Percentiles rank a stretch among this genome's conserved stretches.
Evolutionary conservation across 257 asterid genomes (phyloP).

Genomic region (Solanum bulbocastanum): DNA sequence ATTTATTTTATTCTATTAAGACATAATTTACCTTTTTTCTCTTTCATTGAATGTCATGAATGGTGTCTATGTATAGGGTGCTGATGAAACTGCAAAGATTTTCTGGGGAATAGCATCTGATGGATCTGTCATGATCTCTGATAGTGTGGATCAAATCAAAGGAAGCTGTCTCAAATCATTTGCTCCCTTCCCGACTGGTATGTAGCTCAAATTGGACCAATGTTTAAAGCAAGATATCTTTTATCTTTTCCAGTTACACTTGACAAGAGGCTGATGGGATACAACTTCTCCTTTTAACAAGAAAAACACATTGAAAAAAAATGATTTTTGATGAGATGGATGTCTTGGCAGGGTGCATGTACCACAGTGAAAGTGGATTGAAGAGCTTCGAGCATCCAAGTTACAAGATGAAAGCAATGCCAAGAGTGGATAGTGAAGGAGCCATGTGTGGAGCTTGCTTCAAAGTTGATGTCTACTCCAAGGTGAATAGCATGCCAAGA

Average conservation of each 20-base stretch:
- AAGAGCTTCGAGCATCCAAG: constrained; percentile 89
- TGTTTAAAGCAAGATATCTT: not conserved
- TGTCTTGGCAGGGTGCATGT: constrained; percentile 64
- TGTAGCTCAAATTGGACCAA: not conserved
- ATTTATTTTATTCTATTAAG: not conserved
- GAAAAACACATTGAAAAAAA: not conserved
- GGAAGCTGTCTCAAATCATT: constrained; percentile 81
- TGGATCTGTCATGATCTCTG: constrained; percentile 86
- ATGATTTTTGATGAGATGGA: not conserved
- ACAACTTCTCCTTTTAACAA: not conserved
- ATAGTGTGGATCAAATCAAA: constrained; percentile 46
- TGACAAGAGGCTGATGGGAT: not conserved
- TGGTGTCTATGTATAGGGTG: constrained; percentile 43
- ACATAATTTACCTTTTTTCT: not conserved
- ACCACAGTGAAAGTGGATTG: constrained; percentile 76
- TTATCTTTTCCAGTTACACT: not conserved
- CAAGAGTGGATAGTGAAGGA: constrained; percentile 92
- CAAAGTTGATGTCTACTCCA: constrained; percentile 66
- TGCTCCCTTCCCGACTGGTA: constrained; percentile 96
- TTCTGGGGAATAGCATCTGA: constrained; percentile 79
- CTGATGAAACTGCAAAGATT: constrained; percentile 49
- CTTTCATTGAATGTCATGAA: not conserved
- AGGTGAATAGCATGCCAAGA: constrained; percentile 80
- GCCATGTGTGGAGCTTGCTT: constrained; percentile 83
- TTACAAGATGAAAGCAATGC: constrained; percentile 89